Evolutionary conservation across 2,329 filamentous ascomycete species (phyloP).

Genomic region (Nigrospora sphaerica): DNA sequence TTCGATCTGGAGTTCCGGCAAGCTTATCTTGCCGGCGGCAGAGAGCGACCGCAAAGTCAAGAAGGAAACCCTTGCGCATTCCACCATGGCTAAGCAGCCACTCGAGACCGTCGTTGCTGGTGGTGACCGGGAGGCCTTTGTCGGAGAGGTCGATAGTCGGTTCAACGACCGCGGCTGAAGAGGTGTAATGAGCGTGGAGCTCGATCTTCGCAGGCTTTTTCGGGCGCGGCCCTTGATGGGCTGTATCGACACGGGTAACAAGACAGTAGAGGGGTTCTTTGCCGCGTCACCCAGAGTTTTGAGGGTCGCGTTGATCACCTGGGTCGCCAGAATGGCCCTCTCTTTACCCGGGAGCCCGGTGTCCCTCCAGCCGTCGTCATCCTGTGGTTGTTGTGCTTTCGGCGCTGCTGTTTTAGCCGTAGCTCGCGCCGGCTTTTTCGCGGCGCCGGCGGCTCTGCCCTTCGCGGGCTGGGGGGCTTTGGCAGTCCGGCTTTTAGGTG

Average conservation of each 20-base stretch:
- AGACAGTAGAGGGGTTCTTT: conserved; percentile 33
- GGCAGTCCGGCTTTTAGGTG: conserved; percentile 18
- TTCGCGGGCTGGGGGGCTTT: background rate
- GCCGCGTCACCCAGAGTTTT: conserved; percentile 62
- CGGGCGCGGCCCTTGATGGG: conserved; percentile 26
- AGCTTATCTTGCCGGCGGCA: conserved; percentile 41
- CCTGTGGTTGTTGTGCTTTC: conserved; percentile 15
- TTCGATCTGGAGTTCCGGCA: conserved; percentile 63
- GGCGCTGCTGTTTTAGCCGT: conserved; percentile 7
- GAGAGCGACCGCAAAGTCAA: conserved; percentile 54
- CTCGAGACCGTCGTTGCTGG: conserved; percentile 23
- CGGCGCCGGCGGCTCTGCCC: conserved; percentile 14
- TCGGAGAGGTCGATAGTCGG: conserved; percentile 44
- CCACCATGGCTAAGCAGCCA: conserved; percentile 50
- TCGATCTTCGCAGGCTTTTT: conserved; percentile 45
- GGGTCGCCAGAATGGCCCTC: conserved; percentile 60
- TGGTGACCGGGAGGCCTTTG: conserved; percentile 23
- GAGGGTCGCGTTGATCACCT: conserved; percentile 64
- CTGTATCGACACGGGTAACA: conserved; percentile 27
- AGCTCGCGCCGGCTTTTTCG: conserved; percentile 12
- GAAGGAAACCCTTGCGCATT: conserved; percentile 65
- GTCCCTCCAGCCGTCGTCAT: conserved; percentile 21
- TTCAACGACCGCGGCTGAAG: conserved; percentile 56
- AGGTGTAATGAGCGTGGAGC: conserved; percentile 52
- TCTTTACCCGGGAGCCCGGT: conserved; percentile 46